Base-by-base conservation (phyloP, 352 stramenopile species). In the Globisporangium nodosum region DNA sequence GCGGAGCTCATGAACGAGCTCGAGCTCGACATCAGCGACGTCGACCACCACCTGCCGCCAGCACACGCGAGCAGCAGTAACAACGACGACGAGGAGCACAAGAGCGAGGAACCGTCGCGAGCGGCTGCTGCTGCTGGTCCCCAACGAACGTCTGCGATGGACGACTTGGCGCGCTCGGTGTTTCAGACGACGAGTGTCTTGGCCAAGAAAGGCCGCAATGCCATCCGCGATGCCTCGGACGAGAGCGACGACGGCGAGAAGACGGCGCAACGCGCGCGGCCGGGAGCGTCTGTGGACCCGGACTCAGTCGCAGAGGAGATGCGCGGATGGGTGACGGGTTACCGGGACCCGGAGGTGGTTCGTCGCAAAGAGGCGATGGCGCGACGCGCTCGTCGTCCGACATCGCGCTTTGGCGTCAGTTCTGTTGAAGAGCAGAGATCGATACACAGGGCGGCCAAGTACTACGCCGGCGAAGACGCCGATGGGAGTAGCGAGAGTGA, bases 311-410 rank as follows among this genome's bases (percentile, higher is more conserved):
- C 48, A 0, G 58, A 51, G 0, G 78, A 90, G 50, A 88, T 88
- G 76, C 27, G 71, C 31, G 75, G 61, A 37, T 89, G 81, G 81
- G 78, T 88, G 33, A 66, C 62, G 20, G 76, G 78, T 0, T 71
- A 74, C 37, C 70, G 77, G 1, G 69, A 87, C 51, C 76, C 78
- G 4, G 78, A 75, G 5, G 76, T 89, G 35, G 57, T 90, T 31
- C 64, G 68, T 16, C 74, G 76, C 12, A 87, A 86, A 53, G 78
- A 87, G 61, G 65, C 60, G 8, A 66, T 86, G 63, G 56, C 66
- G 13, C 65, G 73, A 57, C 66, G 71, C 33, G 77, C 74, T 49
- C 76, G 76, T 15, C 74, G 67, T 13, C 53, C 61, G 31, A 65
- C 71, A 0, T 58, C 54, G 16, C 68, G 67, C 6, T 88, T 72